A percentile compares a stretch with the other conserved stretches of the same genome.
Conservation (phyloP, 306 rosid genomes). For the Hylodesmum podocarpum region DNA sequence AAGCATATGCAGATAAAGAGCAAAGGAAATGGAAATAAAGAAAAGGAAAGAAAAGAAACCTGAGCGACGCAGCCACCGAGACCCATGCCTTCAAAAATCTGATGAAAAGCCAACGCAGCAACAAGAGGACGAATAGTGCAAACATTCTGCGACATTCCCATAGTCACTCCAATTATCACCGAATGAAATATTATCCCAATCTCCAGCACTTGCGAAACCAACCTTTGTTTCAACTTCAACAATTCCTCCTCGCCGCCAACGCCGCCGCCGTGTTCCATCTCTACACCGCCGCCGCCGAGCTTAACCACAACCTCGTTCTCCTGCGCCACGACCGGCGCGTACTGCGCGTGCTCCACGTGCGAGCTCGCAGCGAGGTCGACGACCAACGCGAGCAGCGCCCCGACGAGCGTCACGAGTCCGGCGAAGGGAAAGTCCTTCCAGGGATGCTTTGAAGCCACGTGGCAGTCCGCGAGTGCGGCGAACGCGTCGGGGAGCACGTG, state of each 20-base stretch:
- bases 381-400: conserved; percentile 58
- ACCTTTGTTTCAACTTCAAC: conserved; percentile 63
- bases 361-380: conserved; percentile 83
- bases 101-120: conserved; percentile 90
- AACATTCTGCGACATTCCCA: conserved; percentile 97
- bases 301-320: conserved; percentile 42
- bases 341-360: conserved; percentile 63
- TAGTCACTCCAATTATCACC: conserved; percentile 80
- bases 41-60: conserved; percentile 30
- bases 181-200: conserved; percentile 95
- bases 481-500: conserved; percentile 97
- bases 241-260: conserved; percentile 45
- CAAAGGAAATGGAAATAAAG: neutral
- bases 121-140: conserved; percentile 90
- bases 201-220: conserved; percentile 85
- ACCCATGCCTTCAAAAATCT: conserved; percentile 95
- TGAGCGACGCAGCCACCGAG: conserved; percentile 98
- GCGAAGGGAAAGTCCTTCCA: conserved; percentile 94
- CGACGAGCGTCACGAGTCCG: conserved; percentile 74
- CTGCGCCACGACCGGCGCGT: conserved; percentile 46
- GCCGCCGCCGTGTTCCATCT: neutral
- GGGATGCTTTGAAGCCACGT: conserved; percentile 69
- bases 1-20: no score
- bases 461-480: conserved; percentile 85
- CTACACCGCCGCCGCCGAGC: conserved; percentile 12